Percentiles rank a stretch among this genome's conserved stretches.
Evolutionary conservation across 2,329 filamentous ascomycete genomes (phyloP).

Genomic region (Penicillium sp.): DNA sequence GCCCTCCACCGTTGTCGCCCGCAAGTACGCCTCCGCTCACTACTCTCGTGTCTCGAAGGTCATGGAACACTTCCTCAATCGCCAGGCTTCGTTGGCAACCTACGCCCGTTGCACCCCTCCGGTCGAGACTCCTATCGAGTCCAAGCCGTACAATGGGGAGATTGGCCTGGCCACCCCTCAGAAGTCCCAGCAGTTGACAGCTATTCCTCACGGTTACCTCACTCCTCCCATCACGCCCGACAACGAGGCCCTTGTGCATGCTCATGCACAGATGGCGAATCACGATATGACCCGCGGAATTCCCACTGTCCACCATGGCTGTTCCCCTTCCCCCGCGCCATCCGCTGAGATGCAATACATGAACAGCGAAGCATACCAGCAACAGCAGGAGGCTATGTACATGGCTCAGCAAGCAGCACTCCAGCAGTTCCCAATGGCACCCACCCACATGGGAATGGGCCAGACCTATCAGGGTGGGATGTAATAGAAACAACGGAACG

Average conservation of each 20-base stretch:
- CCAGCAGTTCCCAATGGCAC: conserved; percentile 24
- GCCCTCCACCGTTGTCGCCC: conserved; percentile 57
- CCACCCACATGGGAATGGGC: conserved; percentile 30
- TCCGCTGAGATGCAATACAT: conserved; percentile 32
- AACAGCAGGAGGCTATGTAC: conserved; percentile 27
- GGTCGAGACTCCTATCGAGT: conserved; percentile 30
- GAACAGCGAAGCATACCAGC: conserved; percentile 29
- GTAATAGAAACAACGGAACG: conserved; percentile 11
- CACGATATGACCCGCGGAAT: conserved; percentile 26
- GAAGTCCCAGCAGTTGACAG: conserved; percentile 30
- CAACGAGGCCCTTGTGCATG: conserved; percentile 35
- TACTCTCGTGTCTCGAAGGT: conserved; percentile 56
- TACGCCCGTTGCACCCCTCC: conserved; percentile 37
- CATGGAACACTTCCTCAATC: conserved; percentile 58
- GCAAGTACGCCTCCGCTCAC: conserved; percentile 61
- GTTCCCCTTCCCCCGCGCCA: conserved; percentile 34
- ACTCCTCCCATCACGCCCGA: conserved; percentile 44
- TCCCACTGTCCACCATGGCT: conserved; percentile 22
- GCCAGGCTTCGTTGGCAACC: conserved; percentile 50
- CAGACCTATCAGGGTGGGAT: conserved; percentile 24
- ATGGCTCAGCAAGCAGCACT: conserved; percentile 24
- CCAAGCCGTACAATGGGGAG: conserved; percentile 36
- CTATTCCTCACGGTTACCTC: conserved; percentile 37
- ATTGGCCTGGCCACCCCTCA: conserved; percentile 39
- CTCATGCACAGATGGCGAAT: conserved; percentile 26